phyloP scores from a whole-genome alignment of 768 basidiomycete species.

The Daedaleopsis sinensis region DNA sequence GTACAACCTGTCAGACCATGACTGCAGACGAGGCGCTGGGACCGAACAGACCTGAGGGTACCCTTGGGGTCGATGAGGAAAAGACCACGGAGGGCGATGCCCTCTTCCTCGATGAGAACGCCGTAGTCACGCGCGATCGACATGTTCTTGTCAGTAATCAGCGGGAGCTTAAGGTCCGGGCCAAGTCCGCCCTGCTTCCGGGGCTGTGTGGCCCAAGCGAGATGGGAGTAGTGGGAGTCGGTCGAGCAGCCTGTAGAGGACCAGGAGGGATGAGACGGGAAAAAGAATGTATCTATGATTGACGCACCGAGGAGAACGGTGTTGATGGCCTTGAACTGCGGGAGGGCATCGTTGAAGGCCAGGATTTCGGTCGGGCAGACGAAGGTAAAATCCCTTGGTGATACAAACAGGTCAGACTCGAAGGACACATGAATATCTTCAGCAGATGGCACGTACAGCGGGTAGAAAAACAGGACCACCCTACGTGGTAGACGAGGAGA shows the following conservation, averaged over 20 bases:
- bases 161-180: conserved; percentile 81
- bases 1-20: background rate
- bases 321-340: conserved; percentile 72
- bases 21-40: background rate
- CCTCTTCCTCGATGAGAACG: conserved; percentile 85
- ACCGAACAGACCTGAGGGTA: conserved; percentile 53
- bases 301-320: conserved; percentile 72
- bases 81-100: conserved; percentile 84
- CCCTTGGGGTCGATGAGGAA: conserved; percentile 90
- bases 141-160: conserved; percentile 82
- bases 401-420: background rate
- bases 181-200: conserved; percentile 90
- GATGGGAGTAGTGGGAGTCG: conserved; percentile 87
- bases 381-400: conserved; percentile 78
- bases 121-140: conserved; percentile 83
- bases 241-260: conserved; percentile 70
- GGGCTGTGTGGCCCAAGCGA: conserved; percentile 82
- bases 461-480: conserved; percentile 95
- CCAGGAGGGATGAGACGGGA: conserved; percentile 5
- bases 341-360: conserved; percentile 89
- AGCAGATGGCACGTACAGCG: conserved; percentile 61
- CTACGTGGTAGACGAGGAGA: conserved; percentile 40
- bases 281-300: conserved; percentile 16
- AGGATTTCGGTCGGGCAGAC: conserved; percentile 96
- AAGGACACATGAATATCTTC: conserved; percentile 1